Evolutionary conservation across 2,329 filamentous ascomycete species (phyloP), one percentile per base, ranked within the genome.

Genomic region (Colletotrichum sp.): DNA sequence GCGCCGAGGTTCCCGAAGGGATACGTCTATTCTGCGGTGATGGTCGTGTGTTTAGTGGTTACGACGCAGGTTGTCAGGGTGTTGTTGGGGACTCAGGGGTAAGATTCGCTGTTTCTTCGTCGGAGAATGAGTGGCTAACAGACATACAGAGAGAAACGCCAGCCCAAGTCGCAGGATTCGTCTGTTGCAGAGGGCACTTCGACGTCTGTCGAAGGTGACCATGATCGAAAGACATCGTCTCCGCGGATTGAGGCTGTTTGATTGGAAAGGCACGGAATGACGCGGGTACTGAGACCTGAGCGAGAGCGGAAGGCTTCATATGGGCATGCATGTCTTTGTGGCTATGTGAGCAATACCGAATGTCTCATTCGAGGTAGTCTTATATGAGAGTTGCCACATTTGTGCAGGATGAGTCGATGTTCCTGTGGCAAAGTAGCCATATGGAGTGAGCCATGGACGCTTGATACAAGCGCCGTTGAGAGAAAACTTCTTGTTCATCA

Each of bases 1-100:
- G 84, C 83, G 0, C 87, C 87, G 5, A 77, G 84, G 3, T 89
- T 83, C 64, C 81, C 84, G 0, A 88, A 87, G 72, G 87, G 87
- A 0, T 88, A 85, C 55, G 80, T 83, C 0, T 86, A 86, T 67
- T 79, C 81, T 4, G 64, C 87, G 4, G 83, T 81, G 1, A 79
- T 84, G 76, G 83, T 84, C 0, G 83, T 87, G 3, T 32, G 77
- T 1, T 70, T 84, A 7, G 81, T 84, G 5, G 75, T 79, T 24
- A 66, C 79, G 6, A 79, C 81, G 0, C 81, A 83, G 66, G 73
- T 78, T 10, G 67, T 83, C 15, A 72, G 79, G 6, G 16, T 78
- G 4, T 78, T 79, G 18, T 30, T 81, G 4, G 71, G 57, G 24
- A 49, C 52, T 18, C 34, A 68, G 18, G 63, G 70, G 63, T 72